Conservation (phyloP, 1,139 yeast species). For the Hanseniaspora sp. region DNA sequence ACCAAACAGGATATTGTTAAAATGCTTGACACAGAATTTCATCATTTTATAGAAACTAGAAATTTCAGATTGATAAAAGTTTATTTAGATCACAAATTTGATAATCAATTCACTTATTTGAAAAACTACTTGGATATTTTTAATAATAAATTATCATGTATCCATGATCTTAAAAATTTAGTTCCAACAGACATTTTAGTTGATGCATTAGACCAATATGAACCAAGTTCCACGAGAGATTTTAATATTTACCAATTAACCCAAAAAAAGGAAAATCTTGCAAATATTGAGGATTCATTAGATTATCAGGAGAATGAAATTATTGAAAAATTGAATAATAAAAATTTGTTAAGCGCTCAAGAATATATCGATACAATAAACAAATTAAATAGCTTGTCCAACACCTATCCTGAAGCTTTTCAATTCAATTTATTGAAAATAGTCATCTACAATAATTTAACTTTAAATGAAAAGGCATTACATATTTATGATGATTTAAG, state of each 20-base stretch:
- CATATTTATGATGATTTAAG: conserved; percentile 45
- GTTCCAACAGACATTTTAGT: not conserved
- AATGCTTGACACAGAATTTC: conserved; percentile 16
- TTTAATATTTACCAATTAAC: not conserved
- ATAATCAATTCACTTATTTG: conserved; percentile 19
- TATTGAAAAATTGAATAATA: not conserved
- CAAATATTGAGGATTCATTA: not conserved
- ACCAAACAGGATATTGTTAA: conserved; percentile 19
- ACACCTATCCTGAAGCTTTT: not conserved
- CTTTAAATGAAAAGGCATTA: conserved; percentile 41
- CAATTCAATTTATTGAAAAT: not conserved
- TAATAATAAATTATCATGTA: conserved; percentile 28
- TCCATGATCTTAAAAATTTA: conserved; percentile 21
- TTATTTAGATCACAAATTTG: conserved; percentile 21
- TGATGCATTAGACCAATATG: not conserved
- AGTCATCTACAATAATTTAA: conserved; percentile 49
- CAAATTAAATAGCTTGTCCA: not conserved
- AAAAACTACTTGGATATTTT: conserved; percentile 22
- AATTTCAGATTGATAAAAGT: conserved; percentile 25
- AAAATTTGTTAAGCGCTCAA: not conserved
- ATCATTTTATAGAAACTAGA: conserved; percentile 23
- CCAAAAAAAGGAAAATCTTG: not conserved
- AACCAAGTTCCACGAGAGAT: conserved; percentile 3
- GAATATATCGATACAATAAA: not conserved
- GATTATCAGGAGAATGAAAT: not conserved